Percentiles rank a stretch among this genome's conserved stretches.
These are phyloP conservation scores for Crucihimalaya himalaica DNA, from an alignment of 345 rosid genomes.

Conservation along the genomic window DNA sequence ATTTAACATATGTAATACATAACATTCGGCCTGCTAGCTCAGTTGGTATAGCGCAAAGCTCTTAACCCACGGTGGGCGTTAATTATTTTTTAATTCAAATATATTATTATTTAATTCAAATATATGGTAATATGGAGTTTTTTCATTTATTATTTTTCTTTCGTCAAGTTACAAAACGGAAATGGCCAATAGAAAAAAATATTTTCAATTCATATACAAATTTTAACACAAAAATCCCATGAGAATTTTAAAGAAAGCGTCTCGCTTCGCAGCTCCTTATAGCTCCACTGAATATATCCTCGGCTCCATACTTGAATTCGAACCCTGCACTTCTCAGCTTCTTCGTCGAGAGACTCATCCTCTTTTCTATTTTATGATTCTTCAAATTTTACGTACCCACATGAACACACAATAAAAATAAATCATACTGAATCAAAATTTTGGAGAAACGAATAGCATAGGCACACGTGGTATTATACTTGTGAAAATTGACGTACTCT, in stretches of 20 bases:
- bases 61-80: too few relatives aligned
- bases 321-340: conserved; percentile 53
- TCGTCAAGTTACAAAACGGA: not conserved
- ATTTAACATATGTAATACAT: too few relatives aligned
- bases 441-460: not conserved
- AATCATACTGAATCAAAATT: not conserved
- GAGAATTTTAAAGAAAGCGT: conserved; percentile 38
- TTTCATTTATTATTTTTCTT: not conserved
- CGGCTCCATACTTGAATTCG: conserved; percentile 45
- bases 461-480: not conserved
- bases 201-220: conserved; percentile 43
- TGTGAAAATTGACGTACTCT: conserved; percentile 45
- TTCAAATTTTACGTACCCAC: conserved; percentile 21
- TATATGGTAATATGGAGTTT: too few relatives aligned
- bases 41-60: too few relatives aligned
- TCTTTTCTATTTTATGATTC: conserved; percentile 29
- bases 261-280: conserved; percentile 43
- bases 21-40: too few relatives aligned
- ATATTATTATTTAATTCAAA: too few relatives aligned
- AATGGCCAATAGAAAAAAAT: conserved; percentile 16
- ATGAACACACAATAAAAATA: not conserved
- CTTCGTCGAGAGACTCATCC: conserved; percentile 44
- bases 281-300: conserved; percentile 50
- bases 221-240: not conserved
- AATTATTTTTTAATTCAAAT: too few relatives aligned